Conservation (phyloP, 805 yeast species). For the Candida succiphila region DNA sequence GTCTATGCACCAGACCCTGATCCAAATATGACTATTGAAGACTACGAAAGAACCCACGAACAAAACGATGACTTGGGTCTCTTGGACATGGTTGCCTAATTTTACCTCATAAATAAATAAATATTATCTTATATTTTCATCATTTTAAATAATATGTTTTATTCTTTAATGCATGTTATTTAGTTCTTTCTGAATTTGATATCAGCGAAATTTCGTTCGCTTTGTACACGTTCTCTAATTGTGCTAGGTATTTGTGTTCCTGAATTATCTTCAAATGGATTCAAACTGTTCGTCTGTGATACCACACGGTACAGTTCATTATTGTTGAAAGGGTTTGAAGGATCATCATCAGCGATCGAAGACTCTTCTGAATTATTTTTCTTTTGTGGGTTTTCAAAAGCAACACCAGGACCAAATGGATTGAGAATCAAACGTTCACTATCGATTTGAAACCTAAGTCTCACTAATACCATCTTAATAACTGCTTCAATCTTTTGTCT, state of each 20-base stretch:
- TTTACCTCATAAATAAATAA: too few species aligned
- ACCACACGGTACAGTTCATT: slow-evolving; percentile 13
- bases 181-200: not conserved
- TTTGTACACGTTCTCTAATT: not conserved
- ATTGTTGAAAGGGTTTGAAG: slow-evolving; percentile 12
- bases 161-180: too few species aligned
- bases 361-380: not conserved
- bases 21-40: slow-evolving; percentile 90
- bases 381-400: too few species aligned
- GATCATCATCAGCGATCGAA: slow-evolving; percentile 6
- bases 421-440: not conserved
- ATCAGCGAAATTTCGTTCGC: not conserved
- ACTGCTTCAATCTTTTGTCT: slow-evolving; percentile 34
- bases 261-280: slow-evolving; percentile 15
- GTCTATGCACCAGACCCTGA: slow-evolving; percentile 98
- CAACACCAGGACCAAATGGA: not conserved
- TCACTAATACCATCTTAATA: slow-evolving; percentile 34
- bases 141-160: too few species aligned
- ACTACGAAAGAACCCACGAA: slow-evolving; percentile 77
- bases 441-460: slow-evolving; percentile 33
- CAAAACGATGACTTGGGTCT: slow-evolving; percentile 92
- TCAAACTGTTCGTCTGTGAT: slow-evolving; percentile 14
- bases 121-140: too few species aligned
- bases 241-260: not conserved
- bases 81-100: slow-evolving; percentile 29